phyloP scores from a whole-genome alignment of 345 rosid species.

The Camelina neglecta region DNA sequence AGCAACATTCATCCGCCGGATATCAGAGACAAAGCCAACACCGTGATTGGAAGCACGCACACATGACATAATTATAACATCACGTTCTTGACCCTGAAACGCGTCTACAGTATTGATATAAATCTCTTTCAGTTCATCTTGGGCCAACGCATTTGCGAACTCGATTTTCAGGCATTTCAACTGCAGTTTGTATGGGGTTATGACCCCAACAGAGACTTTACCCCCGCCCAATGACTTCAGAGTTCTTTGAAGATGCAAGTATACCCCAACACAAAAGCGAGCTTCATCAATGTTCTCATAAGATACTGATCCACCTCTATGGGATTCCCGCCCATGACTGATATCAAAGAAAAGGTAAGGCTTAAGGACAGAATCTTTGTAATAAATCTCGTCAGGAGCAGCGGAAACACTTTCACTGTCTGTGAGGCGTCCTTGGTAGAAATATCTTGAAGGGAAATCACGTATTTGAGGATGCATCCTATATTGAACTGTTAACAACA shows the following conservation, averaged over 20 bases:
- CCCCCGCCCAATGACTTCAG: conserved; percentile 67
- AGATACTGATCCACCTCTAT: conserved; percentile 95
- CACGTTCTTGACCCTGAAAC: conserved; percentile 99
- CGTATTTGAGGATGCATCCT: conserved; percentile 98
- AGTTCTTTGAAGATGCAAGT: conserved; percentile 87
- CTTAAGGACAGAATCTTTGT: conserved; percentile 83
- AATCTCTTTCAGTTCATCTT: conserved; percentile 92
- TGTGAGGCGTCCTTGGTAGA: conserved; percentile 94
- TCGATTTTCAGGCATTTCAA: conserved; percentile 91
- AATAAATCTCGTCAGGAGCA: conserved; percentile 84
- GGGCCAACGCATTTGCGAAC: conserved; percentile 73
- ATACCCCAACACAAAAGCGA: conserved; percentile 84
- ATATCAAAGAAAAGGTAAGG: conserved; percentile 89
- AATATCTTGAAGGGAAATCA: conserved; percentile 96
- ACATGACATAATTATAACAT: conserved; percentile 98
- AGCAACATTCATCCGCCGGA: conserved; percentile 99
- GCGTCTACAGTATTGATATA: conserved; percentile 99
- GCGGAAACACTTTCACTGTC: conserved; percentile 86
- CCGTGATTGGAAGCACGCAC: conserved; percentile 97
- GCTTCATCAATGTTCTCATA: conserved; percentile 96
- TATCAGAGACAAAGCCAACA: conserved; percentile 97
- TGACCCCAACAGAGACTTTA: conserved; percentile 86
- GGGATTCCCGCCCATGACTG: conserved; percentile 96
- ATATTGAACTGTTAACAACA: conserved; percentile 93
- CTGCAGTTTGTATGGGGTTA: conserved; percentile 98